Evolutionary conservation across 192 early-diverging fungal genomes (phyloP), one percentile per base, ranked within the genome.

Genomic region (Dimargaris cristalligena): DNA sequence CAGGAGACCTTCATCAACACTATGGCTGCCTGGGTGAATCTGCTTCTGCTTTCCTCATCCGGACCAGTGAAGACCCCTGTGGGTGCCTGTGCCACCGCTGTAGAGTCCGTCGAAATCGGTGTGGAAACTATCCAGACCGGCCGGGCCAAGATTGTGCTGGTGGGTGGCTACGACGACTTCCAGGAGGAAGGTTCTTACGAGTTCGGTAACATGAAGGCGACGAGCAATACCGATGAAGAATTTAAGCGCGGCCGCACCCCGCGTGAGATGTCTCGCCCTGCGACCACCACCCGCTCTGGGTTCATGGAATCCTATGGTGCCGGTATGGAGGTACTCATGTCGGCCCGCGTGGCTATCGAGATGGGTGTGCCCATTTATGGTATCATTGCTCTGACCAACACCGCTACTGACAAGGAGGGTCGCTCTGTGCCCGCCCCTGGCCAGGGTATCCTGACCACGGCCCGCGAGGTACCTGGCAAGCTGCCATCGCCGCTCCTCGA

Each of bases 1-100:
- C 94, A 97, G 61, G 94, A 97, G 74, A 84, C 84, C 30, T 97
- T 97, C 79, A 83, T 93, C 67, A 93, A 88, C 79, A 93, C 91
- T 55, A 87, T 87, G 82, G 79, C 89, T 22, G 94, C 90, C 49
- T 97, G 94, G 94, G 80, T 94, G 67, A 97, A 97, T 77, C 82
- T 97, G 84, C 78, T 97, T 63, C 73, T 97, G 51, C 77, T 97
- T 10, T 93, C 91, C 18, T 81, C 91, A 0, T 84, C 91, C 0
- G 94, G 94, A 33, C 89, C 90, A 13, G 92, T 97, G 73, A 91
- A 89, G 79, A 89, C 86, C 14, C 87, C 87, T 29, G 89, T 89
- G 30, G 89, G 91, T 60, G 94, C 91, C 49, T 97, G 94, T 65
- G 94, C 89, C 14, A 93, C 91, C 8, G 86, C 89, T 56, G 85